Evolutionary conservation across 208 protist genomes (phyloP), one percentile per base, ranked within the genome.

Genomic region (Trypanosoma theileri): DNA sequence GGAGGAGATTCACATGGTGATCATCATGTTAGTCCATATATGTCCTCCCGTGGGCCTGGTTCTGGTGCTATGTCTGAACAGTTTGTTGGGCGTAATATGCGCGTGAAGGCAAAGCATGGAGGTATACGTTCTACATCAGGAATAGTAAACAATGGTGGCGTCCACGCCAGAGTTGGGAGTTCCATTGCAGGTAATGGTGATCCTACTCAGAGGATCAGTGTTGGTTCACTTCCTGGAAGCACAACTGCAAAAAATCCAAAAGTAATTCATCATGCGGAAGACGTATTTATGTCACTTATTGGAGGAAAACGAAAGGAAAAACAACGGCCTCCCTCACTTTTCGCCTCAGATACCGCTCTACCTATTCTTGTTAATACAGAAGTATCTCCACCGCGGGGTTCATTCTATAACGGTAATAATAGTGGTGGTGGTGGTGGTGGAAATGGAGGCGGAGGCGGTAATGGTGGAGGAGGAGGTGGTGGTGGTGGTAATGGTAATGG

Each of bases 401-500:
- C 45, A 42, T 14, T 12, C 6, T 1, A 1, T 19, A 9, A 31
- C 16, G 21, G 22, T 22, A 57, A 46, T 57, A 8, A 3, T 17
- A 73, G 11, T 3, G 19, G 57, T 45, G 71, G 69, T 59, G 72
- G 68, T 53, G 63, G 60, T 60, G 72, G 61, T 41, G 56, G 58
- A 22, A 60, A 57, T 41, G 44, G 71, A 42, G 67, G 58, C 42
- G 48, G 19, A 16, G 44, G 51, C 55, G 77, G 75, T 57, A 73
- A 66, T 60, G 76, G 69, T 42, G 65, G 54, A 28, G 73, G 62
- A 44, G 60, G 66, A 26, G 65, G 56, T 21, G 57, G 73, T 26
- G 75, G 77, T 51, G 69, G 67, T 48, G 78, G 75, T 52, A 67
- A 70, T 52, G 75, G 75, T 61, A 75, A 75, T 44, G 74, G 70